A percentile compares a stretch with the other conserved stretches of the same genome.
Conservation (phyloP, 768 basidiomycete species). For the Austroboletus festivus region DNA sequence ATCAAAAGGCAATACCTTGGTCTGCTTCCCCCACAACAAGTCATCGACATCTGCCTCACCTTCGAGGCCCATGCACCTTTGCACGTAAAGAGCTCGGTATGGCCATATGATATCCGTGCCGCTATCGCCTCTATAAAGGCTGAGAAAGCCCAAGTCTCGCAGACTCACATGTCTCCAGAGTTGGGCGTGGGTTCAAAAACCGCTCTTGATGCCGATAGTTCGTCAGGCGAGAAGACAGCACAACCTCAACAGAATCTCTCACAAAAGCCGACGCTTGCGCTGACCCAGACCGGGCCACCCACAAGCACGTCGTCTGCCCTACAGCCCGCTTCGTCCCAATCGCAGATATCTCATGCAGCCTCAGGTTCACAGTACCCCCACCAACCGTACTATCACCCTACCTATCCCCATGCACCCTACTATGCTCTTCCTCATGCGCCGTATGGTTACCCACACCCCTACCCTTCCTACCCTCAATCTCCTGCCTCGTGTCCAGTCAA, state of each 20-base stretch:
- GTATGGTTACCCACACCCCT: constrained; percentile 40
- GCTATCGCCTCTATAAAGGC: constrained; percentile 54
- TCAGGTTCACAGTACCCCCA: constrained; percentile 44
- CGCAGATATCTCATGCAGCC: constrained; percentile 20
- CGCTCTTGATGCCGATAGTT: constrained; percentile 8
- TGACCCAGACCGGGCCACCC: constrained; percentile 24
- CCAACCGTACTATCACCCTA: constrained; percentile 53
- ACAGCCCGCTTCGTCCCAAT: constrained; percentile 17
- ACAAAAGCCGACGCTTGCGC: constrained; percentile 18
- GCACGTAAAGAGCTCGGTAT: constrained; percentile 62
- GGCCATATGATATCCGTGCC: constrained; percentile 67
- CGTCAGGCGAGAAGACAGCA: constrained; percentile 13
- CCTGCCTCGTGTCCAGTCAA: constrained; percentile 32
- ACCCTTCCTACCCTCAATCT: constrained; percentile 30
- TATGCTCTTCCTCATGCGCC: constrained; percentile 45
- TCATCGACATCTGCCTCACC: constrained; percentile 76
- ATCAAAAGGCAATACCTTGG: constrained; percentile 72
- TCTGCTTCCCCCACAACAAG: constrained; percentile 62
- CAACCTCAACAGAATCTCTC: constrained; percentile 18
- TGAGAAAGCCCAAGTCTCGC: constrained; percentile 22
- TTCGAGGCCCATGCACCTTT: constrained; percentile 68
- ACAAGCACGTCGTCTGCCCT: constrained; percentile 15
- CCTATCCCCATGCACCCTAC: constrained; percentile 68
- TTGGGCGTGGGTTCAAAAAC: constrained; percentile 12
- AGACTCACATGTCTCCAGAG: constrained; percentile 16